A percentile compares a stretch with the other conserved stretches of the same genome.
These are phyloP conservation scores for Suhomyces tanzawaensis DNA, from an alignment of 805 yeast species.

Conservation along the genomic window DNA sequence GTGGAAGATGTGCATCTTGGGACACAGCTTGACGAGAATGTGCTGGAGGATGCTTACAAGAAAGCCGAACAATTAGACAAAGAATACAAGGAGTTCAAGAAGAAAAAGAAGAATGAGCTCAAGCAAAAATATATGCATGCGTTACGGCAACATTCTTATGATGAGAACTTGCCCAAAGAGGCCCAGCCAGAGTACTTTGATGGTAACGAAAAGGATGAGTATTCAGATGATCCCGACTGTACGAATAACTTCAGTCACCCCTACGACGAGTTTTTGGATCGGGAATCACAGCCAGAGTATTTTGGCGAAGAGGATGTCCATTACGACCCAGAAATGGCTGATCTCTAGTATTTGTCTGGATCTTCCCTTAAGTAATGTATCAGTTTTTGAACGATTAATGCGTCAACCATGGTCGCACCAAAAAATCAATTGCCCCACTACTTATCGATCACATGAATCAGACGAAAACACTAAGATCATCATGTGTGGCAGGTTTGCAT, in stretches of 20 bases:
- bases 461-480: no score
- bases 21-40: conserved; percentile 17
- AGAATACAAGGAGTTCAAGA: conserved; percentile 16
- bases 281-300: conserved; percentile 23
- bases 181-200: conserved; percentile 39
- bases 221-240: conserved; percentile 35
- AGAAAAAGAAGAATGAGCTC: conserved; percentile 1
- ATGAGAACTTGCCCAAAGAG: conserved; percentile 25
- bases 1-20: conserved; percentile 61
- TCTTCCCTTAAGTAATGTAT: no score
- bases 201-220: conserved; percentile 20
- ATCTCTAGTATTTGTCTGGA: no score
- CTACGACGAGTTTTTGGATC: conserved; percentile 33
- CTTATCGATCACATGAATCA: no score
- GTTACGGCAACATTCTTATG: conserved; percentile 3
- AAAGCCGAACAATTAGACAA: conserved; percentile 9
- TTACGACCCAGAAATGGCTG: conserved; percentile 12
- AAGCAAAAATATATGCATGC: neutral
- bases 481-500: conserved; percentile 66
- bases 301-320: conserved; percentile 10
- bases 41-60: conserved; percentile 11
- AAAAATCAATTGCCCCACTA: no score
- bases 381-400: no score
- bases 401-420: no score
- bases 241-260: conserved; percentile 31